phyloP scores from a whole-genome alignment of 2,329 filamentous ascomycete genomes.

The Nannizziopsis barbatae region DNA sequence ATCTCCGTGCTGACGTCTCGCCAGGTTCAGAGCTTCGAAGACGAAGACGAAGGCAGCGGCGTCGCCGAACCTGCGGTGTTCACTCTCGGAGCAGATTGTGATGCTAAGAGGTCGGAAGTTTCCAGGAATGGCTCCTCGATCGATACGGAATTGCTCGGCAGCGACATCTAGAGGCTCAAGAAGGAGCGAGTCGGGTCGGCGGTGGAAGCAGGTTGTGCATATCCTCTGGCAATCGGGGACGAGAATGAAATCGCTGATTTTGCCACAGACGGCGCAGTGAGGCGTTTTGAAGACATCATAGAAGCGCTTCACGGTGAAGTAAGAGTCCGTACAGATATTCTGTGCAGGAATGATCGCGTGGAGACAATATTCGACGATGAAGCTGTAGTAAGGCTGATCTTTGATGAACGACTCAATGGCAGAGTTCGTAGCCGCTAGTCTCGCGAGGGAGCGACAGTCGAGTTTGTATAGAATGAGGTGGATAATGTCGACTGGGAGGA shows the following conservation, averaged over 20 bases:
- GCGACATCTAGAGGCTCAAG: background rate
- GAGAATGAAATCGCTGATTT: background rate
- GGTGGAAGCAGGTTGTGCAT: background rate
- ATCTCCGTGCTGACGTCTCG: background rate
- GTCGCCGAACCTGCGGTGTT: background rate
- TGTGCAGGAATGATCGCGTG: background rate
- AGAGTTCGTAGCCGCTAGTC: background rate
- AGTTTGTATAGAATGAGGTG: background rate
- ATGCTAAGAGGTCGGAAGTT: background rate
- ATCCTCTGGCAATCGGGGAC: background rate
- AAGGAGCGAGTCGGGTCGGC: background rate
- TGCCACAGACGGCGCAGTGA: background rate
- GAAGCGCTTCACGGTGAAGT: background rate
- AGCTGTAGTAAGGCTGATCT: background rate
- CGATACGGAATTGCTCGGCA: background rate
- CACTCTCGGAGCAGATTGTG: background rate
- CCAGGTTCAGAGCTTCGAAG: background rate
- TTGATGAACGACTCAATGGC: background rate
- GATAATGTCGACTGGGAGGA: background rate
- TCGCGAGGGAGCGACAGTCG: background rate
- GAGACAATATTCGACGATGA: background rate
- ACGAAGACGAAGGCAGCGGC: background rate
- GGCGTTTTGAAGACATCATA: background rate
- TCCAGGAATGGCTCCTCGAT: background rate
- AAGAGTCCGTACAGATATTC: background rate